Conservation (phyloP, 2,329 filamentous ascomycete genomes). For the Paecilomyces sp. region DNA sequence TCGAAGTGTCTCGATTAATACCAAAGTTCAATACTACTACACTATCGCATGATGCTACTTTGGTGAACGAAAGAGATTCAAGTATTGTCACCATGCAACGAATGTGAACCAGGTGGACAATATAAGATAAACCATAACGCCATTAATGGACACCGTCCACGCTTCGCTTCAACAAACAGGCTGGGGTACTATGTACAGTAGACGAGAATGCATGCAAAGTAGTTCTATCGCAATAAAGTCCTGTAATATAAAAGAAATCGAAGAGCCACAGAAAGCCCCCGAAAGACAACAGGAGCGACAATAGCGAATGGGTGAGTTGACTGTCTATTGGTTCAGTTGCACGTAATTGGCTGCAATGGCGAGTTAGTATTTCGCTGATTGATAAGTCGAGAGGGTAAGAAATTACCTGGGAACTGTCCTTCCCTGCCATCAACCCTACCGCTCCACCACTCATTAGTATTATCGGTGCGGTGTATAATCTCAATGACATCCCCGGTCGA, state of each 20-base stretch:
- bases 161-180: neutral
- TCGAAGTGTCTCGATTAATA: neutral
- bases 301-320: neutral
- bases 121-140: neutral
- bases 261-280: neutral
- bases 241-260: conserved; percentile 6
- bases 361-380: conserved; percentile 7
- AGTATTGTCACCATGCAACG: neutral
- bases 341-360: conserved; percentile 29
- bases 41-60: neutral
- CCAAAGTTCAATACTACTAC: neutral
- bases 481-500: conserved; percentile 82
- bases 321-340: conserved; percentile 15
- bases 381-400: conserved; percentile 18
- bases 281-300: neutral
- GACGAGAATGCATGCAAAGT: neutral
- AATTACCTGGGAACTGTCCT: conserved; percentile 87
- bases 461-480: conserved; percentile 72
- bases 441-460: conserved; percentile 96
- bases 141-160: neutral
- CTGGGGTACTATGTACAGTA: neutral
- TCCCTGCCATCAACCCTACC: conserved; percentile 71
- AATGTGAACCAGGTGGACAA: neutral
- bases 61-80: neutral
- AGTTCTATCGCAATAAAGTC: neutral